Percentiles rank a stretch among this genome's conserved stretches.
Conservation (phyloP, 495 filamentous ascomycete genomes). For the Trichocladium antarcticum region DNA sequence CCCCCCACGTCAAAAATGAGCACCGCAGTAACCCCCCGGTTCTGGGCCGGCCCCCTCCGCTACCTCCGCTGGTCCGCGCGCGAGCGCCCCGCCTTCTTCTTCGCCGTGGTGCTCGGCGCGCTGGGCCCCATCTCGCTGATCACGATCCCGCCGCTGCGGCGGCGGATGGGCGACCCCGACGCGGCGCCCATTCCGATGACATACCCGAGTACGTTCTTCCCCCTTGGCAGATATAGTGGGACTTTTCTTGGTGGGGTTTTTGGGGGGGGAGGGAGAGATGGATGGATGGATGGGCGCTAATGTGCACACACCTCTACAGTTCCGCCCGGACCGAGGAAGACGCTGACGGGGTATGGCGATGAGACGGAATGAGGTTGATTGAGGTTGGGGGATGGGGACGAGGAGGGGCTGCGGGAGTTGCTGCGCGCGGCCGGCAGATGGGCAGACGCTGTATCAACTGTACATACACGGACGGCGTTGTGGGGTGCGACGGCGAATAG, state of each 20-base stretch:
- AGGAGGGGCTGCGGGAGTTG: background rate
- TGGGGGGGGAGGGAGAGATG: background rate
- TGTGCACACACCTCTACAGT: slow-evolving; percentile 41
- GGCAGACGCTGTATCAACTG: slow-evolving; percentile 15
- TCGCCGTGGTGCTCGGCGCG: slow-evolving; percentile 58
- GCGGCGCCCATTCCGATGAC: slow-evolving; percentile 65
- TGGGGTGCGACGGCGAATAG: background rate
- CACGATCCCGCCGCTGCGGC: slow-evolving; percentile 57
- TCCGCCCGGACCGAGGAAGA: slow-evolving; percentile 59
- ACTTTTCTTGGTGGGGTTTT: no score
- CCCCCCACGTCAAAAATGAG: slow-evolving; percentile 42
- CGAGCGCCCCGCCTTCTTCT: slow-evolving; percentile 83
- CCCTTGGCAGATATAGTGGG: no score
- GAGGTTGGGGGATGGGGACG: background rate
- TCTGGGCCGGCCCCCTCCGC: slow-evolving; percentile 69
- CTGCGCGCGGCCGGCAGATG: background rate
- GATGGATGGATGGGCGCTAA: slow-evolving; percentile 1
- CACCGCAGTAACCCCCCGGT: slow-evolving; percentile 46
- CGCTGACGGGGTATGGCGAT: slow-evolving; percentile 70
- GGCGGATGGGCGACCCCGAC: slow-evolving; percentile 56
- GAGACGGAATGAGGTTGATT: slow-evolving; percentile 16
- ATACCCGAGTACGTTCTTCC: slow-evolving; percentile 67
- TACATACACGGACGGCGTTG: slow-evolving; percentile 21
- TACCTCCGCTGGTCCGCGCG: slow-evolving; percentile 81
- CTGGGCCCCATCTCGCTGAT: slow-evolving; percentile 59